Evolutionary conservation across 202 grass and related monocot genomes (phyloP), one percentile per base, ranked within the genome.

Genomic region (Panicum hallii): DNA sequence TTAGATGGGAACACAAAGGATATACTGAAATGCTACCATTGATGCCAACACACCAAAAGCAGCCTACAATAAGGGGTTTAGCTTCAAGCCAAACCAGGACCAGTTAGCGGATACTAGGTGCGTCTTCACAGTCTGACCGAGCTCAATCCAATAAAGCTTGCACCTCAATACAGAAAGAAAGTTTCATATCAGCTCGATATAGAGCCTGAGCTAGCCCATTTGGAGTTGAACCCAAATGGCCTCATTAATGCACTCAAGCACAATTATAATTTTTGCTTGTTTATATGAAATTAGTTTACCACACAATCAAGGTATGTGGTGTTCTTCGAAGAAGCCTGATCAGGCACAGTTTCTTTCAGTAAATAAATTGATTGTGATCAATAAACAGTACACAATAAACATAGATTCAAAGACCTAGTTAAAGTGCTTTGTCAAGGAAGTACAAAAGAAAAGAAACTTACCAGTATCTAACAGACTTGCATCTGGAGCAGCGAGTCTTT

Each of bases 401-500:
- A 77, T 38, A 72, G 73, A 87, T 30, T 60, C 49, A 66, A 26
- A 76, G 13, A 22, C 44, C 20, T 9, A 43, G 44, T 61, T 53
- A 50, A 78, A 85, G 10, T 32, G 23, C 42, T 89, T 55, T 80
- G 45, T 67, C 19, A 63, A 32, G 26, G 30, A 49, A 45, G 7
- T 45, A 68, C 48, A 38, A 26, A 79, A 74, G 32, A 79, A 44
- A 46, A 72, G 17, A 12, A 89, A 84, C 87, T 87, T 91, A 99
- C 97, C 97, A 99, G 72, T 99, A 99, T 95, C 97, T 95, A 86
- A 97, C 97, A 72, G 91, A 93, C 60, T 99, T 99, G 91, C 97
- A 99, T 90, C 93, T 91, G 50, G 97, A 94, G 53, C 97, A 99
- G 53, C 97, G 88, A 80, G 97, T 99, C 67, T 93, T 99, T 46